phyloP scores from a whole-genome alignment of 495 filamentous ascomycete species.

The Pseudoneurospora amorphoporcata region DNA sequence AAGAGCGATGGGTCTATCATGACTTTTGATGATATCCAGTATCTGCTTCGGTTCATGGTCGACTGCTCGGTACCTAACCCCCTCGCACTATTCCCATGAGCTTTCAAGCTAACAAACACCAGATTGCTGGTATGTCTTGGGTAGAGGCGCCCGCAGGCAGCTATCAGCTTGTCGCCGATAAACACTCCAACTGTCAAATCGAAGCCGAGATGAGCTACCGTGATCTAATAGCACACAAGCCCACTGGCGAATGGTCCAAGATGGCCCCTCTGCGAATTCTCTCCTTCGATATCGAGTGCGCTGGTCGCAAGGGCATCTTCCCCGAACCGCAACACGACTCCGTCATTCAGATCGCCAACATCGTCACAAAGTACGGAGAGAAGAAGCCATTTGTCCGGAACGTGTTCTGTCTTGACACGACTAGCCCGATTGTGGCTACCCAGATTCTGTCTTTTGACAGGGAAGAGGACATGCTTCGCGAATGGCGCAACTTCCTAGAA shows the following conservation, averaged over 20 bases:
- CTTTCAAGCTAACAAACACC: constrained; percentile 11
- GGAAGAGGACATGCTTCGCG: constrained; percentile 77
- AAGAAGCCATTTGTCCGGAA: constrained; percentile 92
- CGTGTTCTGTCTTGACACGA: constrained; percentile 87
- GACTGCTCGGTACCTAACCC: constrained; percentile 57
- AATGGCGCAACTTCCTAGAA: constrained; percentile 82
- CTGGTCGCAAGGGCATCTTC: constrained; percentile 93
- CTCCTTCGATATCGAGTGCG: constrained; percentile 98
- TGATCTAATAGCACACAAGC: constrained; percentile 76
- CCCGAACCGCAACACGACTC: constrained; percentile 85
- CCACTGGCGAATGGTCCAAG: constrained; percentile 95
- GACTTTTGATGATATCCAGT: constrained; percentile 93
- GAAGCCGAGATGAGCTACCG: constrained; percentile 75
- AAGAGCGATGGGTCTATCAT: constrained; percentile 58
- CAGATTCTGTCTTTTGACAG: constrained; percentile 73
- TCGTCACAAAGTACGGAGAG: constrained; percentile 95
- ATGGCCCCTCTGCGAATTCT: constrained; percentile 91
- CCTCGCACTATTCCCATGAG: background rate
- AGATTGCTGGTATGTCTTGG: constrained; percentile 95
- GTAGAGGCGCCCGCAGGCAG: constrained; percentile 69
- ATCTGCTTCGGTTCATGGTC: constrained; percentile 94
- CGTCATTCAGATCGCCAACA: constrained; percentile 96
- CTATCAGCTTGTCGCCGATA: constrained; percentile 58
- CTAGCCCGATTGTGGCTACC: constrained; percentile 87
- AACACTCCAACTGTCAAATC: constrained; percentile 88